Evolutionary conservation across 176 grass and related monocot species (phyloP), one percentile per base, ranked within the genome.

Genomic region (Hyparrhenia diplandra): DNA sequence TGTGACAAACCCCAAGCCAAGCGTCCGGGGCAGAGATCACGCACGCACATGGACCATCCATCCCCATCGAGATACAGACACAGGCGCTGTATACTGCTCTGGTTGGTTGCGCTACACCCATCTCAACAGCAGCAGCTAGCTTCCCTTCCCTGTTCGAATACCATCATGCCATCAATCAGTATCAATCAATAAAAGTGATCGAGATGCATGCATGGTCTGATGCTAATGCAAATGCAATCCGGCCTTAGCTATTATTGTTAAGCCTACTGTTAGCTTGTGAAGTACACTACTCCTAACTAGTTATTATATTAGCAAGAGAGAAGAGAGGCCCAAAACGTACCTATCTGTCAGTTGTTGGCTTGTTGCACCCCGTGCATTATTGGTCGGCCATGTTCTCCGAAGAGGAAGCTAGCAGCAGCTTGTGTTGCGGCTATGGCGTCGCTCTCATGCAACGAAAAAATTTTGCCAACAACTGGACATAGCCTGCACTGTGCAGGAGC

Each of bases 21-120:
- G 6, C 13, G 76, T 21, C 46, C 64, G 27, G 68, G 51, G 73
- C 71, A 82, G 55, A 37, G 37, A 40, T 40, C 37, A 8, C 7
- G 1, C 71, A 73, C 78, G 57, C 74, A 70, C 71, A 84, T 89
- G 32, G 64, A 10, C 87, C 63, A 69, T 63, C 8, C 9, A 40
- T 62, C 40, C 13, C 13, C 42, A 45, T 45, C 12, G 4, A 13
- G 29, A 8, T 21, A 39, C 7, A 78, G 42, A 39, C 34, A 17
- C 52, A 17, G 28, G 67, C 59, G 51, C 30, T 27, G 36, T n/a
- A n/a, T 37, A 8, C 36, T 37, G 36, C 36, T 37, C 51, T 52
- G 81, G 70, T 80, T 89, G 87, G 67, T 80, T 89, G 87, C 59
- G 39, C 58, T 65, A 49, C 64, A 81, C 60, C 77, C 71, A 80